These are phyloP conservation scores for Calonectria ilicicola DNA, from an alignment of 2,329 filamentous ascomycete species.

Conservation along the genomic window DNA sequence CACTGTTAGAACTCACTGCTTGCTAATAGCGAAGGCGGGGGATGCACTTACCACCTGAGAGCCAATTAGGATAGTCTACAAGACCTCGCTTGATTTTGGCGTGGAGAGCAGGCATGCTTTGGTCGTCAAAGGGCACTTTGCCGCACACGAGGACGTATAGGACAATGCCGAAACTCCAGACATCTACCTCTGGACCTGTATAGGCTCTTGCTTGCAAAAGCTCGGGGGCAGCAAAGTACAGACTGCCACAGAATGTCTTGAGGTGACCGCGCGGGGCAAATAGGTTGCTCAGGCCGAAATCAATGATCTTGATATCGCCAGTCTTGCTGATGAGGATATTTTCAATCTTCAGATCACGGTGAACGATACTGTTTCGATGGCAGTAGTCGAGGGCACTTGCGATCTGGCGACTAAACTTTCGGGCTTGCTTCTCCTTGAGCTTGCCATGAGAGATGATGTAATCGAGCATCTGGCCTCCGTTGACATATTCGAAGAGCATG, in stretches of 20 bases:
- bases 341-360: constrained; percentile 97
- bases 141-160: constrained; percentile 97
- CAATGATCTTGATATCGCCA: constrained; percentile 99
- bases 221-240: constrained; percentile 98
- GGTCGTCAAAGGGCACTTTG: constrained; percentile 98
- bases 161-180: constrained; percentile 99
- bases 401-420: constrained; percentile 97
- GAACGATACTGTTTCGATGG: constrained; percentile 97
- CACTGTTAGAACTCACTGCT: constrained; percentile 48
- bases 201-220: constrained; percentile 94
- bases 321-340: constrained; percentile 99
- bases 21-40: not conserved
- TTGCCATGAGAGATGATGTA: constrained; percentile 99
- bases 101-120: constrained; percentile 98
- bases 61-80: constrained; percentile 95
- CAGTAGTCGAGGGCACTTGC: constrained; percentile 97
- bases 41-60: constrained; percentile 79
- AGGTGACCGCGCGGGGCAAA: constrained; percentile 88
- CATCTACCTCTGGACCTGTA: constrained; percentile 94
- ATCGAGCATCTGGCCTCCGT: constrained; percentile 98
- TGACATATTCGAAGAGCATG: constrained; percentile 99
- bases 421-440: constrained; percentile 96
- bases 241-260: constrained; percentile 96
- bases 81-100: constrained; percentile 98
- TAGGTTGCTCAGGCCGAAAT: constrained; percentile 96